These are phyloP conservation scores for Cenococcum geophilum DNA, from an alignment of 495 filamentous ascomycete genomes.

Conservation along the genomic window DNA sequence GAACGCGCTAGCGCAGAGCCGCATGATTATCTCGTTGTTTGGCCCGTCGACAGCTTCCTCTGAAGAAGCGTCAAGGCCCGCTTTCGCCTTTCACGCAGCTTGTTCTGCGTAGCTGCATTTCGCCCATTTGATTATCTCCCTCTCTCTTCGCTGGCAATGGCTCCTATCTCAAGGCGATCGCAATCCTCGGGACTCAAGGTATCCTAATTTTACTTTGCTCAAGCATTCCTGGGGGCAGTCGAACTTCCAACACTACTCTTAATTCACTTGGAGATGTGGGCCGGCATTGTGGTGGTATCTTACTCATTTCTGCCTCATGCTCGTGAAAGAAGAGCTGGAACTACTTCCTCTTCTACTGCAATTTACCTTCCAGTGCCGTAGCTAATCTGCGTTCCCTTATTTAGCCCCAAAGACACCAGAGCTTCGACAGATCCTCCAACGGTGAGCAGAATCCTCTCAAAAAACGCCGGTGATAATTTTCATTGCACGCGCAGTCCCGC, in stretches of 20 bases:
- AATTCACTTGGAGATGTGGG: too few relatives aligned
- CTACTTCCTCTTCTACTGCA: too few relatives aligned
- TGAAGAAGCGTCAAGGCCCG: background rate
- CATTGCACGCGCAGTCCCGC: too few relatives aligned
- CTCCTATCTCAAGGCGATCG: background rate
- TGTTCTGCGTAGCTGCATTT: background rate
- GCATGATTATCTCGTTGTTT: background rate
- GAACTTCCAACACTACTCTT: too few relatives aligned
- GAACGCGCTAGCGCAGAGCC: conserved; percentile 2
- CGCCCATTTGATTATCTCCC: background rate
- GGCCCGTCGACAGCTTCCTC: background rate
- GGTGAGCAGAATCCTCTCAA: too few relatives aligned
- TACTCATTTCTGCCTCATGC: background rate
- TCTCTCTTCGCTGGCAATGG: background rate
- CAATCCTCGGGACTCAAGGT: background rate
- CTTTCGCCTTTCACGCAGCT: background rate
- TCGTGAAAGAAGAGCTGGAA: too few relatives aligned
- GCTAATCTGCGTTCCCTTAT: background rate
- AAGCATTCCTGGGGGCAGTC: too few relatives aligned
- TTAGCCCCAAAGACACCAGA: background rate
- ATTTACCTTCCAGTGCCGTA: too few relatives aligned
- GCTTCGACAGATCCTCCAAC: background rate
- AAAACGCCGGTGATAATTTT: too few relatives aligned
- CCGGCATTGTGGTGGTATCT: background rate
- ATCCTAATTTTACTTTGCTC: background rate